Evolutionary conservation across 306 rosid genomes (phyloP), one percentile per base, ranked within the genome.

Genomic region (Ceratonia siliqua): DNA sequence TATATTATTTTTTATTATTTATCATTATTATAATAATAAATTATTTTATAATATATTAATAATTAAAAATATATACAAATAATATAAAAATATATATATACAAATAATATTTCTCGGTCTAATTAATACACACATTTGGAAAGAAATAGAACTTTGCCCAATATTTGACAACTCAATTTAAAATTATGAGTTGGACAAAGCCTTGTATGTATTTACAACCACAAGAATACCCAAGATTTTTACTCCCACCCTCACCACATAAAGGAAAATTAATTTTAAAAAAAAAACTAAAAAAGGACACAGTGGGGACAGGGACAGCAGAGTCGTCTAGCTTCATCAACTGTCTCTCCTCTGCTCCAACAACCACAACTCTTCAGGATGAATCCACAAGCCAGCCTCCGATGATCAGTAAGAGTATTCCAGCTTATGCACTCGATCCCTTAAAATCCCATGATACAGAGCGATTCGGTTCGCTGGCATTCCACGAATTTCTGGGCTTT

Each of bases 391-490:
- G 17, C 6, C 22, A 38, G 17, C 6, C 22, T 0, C 8, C 0
- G 20, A 0, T 52, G 46, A 79, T 83, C 70, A 80, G 33, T 78
- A 78, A 62, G 83, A 70, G 18, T 65, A 76, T 18, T 28, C 62
- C 5, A 68, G 6, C 9, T 74, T 80, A 18, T 72, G 70, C 2
- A 68, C 49, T 45, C 79, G 24, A 15, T 84, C 80, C 53, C 82
- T 84, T 58, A 84, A 55, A 67, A 80, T 84, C 10, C 87, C 87
- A 6, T 79, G 65, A 33, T 79, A 83, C 64, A 83, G 48, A 75
- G 73, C 82, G 1, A 83, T 61, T 72, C 84, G 78, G 67, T 84
- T 84, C 5, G 62, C 80, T 0, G 82, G 84, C 42, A 80, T 83
- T 75, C 41, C 21, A 6, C 49, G 54, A 12, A 33, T 63, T 65